Conservation (phyloP, 2,329 filamentous ascomycete genomes). For the Botrytis fabae region DNA sequence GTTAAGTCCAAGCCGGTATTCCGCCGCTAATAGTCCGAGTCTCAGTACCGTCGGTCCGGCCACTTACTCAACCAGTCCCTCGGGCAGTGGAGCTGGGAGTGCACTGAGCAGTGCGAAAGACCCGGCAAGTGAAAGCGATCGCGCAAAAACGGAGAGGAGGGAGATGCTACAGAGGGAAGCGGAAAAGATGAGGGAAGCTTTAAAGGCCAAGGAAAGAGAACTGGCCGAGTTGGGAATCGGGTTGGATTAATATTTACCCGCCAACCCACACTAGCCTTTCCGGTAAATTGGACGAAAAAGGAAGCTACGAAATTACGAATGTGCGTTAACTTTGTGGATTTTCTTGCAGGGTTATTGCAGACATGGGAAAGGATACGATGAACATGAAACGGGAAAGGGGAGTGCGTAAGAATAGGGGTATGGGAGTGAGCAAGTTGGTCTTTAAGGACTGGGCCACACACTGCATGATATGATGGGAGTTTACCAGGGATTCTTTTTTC, state of each 20-base stretch:
- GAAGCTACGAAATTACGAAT: constrained; percentile 17
- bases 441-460: not conserved
- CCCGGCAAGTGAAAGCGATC: constrained; percentile 48
- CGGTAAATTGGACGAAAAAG: not conserved
- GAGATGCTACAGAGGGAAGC: constrained; percentile 70
- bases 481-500: constrained; percentile 3
- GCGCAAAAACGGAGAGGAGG: constrained; percentile 60
- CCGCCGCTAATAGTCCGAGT: constrained; percentile 25
- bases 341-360: not conserved
- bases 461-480: constrained; percentile 5
- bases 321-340: not conserved
- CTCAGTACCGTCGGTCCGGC: constrained; percentile 18
- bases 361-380: not conserved
- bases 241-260: constrained; percentile 15
- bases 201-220: constrained; percentile 40
- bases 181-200: constrained; percentile 61
- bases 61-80: constrained; percentile 39
- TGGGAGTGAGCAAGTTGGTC: not conserved
- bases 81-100: constrained; percentile 41
- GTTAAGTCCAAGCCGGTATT: constrained; percentile 29
- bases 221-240: constrained; percentile 35
- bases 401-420: constrained; percentile 3
- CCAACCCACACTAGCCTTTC: not conserved
- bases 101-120: constrained; percentile 38
- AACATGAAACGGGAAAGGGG: not conserved